These are phyloP conservation scores for Ophiostoma sp. DNA, from an alignment of 2,329 filamentous ascomycete species.

Conservation along the genomic window DNA sequence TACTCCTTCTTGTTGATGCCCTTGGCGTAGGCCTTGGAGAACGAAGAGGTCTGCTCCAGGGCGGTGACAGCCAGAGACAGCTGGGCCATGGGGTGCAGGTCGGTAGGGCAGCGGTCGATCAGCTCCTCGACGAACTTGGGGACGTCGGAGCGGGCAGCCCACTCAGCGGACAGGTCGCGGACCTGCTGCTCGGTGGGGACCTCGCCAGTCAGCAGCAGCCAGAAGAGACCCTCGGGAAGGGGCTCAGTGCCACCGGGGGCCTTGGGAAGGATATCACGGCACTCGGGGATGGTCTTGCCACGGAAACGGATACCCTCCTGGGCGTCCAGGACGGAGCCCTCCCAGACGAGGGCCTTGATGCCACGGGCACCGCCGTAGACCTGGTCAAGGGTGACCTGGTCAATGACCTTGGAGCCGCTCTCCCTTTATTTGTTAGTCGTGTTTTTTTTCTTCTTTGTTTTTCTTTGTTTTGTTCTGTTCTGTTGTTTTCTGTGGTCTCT, in stretches of 20 bases:
- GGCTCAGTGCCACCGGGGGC: conserved; percentile 95
- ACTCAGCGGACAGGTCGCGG: conserved; percentile 94
- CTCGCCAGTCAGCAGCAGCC: conserved; percentile 97
- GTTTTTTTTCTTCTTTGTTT: not conserved
- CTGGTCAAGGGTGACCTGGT: conserved; percentile 98
- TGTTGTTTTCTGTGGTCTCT: not conserved
- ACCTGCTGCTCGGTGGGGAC: conserved; percentile 97
- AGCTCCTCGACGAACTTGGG: conserved; percentile 99
- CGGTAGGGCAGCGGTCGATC: conserved; percentile 98
- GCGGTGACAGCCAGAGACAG: conserved; percentile 97
- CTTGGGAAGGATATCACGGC: conserved; percentile 95
- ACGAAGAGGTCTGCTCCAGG: conserved; percentile 95
- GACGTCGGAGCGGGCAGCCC: conserved; percentile 93
- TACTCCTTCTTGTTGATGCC: conserved; percentile 99
- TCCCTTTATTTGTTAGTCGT: conserved; percentile 54
- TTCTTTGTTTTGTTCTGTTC: not conserved
- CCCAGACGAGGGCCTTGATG: conserved; percentile 98
- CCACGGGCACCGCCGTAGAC: conserved; percentile 98
- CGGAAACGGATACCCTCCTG: conserved; percentile 99
- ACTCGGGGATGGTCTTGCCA: conserved; percentile 98
- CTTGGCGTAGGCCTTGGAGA: conserved; percentile 98
- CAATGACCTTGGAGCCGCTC: conserved; percentile 88
- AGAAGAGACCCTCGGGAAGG: conserved; percentile 98
- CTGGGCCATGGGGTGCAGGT: conserved; percentile 99
- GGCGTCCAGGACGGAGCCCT: conserved; percentile 94